These are phyloP conservation scores for Yamadazyma triangularis DNA, from an alignment of 1,139 yeast species.

Conservation along the genomic window DNA sequence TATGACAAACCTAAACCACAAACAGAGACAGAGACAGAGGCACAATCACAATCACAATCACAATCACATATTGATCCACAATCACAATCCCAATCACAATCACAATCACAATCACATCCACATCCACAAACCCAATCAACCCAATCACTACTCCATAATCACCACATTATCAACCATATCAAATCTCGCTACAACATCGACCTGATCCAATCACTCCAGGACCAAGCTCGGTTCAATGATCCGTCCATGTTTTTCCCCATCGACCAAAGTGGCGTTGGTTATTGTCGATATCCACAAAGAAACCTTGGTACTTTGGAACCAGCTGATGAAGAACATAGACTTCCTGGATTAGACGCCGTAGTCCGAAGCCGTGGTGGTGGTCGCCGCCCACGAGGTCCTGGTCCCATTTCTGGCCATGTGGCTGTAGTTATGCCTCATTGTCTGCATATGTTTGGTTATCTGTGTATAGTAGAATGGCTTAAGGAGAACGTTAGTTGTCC, in stretches of 20 bases:
- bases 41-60: too few species aligned
- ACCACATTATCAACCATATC: too few species aligned
- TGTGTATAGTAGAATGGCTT: constrained; percentile 43
- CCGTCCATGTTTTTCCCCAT: constrained; percentile 38
- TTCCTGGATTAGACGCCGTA: constrained; percentile 28
- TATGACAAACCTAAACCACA: constrained; percentile 13
- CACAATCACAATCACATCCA: too few species aligned
- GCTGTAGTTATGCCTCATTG: constrained; percentile 45
- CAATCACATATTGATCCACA: too few species aligned
- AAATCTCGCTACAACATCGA: too few species aligned
- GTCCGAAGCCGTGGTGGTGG: too few species aligned
- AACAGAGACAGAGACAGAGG: constrained; percentile 4
- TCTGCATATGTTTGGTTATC: constrained; percentile 38
- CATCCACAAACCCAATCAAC: constrained; percentile 1
- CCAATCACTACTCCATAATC: too few species aligned
- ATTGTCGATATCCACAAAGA: constrained; percentile 31
- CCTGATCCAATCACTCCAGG: constrained; percentile 4
- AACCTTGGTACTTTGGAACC: constrained; percentile 21
- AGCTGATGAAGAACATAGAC: constrained; percentile 23
- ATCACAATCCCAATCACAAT: constrained; percentile 3
- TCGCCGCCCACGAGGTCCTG: too few species aligned
- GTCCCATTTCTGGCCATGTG: constrained; percentile 21
- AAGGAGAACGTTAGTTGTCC: constrained; percentile 41
- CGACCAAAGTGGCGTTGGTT: constrained; percentile 26
- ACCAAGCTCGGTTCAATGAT: constrained; percentile 23